phyloP scores from a whole-genome alignment of 768 basidiomycete species.

The Neoboletus brunneissimus region DNA sequence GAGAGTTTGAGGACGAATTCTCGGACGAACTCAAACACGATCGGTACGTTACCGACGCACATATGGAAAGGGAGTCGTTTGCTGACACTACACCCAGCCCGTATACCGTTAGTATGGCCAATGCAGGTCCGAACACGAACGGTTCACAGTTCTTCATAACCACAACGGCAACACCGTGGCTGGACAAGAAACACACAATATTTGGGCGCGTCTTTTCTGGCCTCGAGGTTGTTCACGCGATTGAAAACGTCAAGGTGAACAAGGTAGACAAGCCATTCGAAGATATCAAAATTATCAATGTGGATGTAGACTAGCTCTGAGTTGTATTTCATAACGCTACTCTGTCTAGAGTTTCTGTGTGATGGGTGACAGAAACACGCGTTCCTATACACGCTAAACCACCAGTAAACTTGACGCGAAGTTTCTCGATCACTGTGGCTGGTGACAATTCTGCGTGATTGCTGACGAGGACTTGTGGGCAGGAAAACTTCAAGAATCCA shows the following conservation, averaged over 20 bases:
- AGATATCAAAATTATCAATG: conserved; percentile 87
- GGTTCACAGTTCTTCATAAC: conserved; percentile 99
- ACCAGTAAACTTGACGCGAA: conserved; percentile 35
- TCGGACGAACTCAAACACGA: conserved; percentile 87
- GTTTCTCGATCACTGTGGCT: conserved; percentile 24
- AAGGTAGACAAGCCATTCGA: conserved; percentile 88
- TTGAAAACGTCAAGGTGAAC: conserved; percentile 87
- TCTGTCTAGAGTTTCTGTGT: conserved; percentile 41
- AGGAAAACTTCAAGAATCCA: conserved; percentile 56
- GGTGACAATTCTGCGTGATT: conserved; percentile 15
- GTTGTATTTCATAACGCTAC: conserved; percentile 41
- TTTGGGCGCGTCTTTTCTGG: conserved; percentile 89
- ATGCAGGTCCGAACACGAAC: conserved; percentile 86
- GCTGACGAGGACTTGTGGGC: conserved; percentile 36
- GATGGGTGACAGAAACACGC: conserved; percentile 30
- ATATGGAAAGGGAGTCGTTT: not conserved
- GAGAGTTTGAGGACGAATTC: conserved; percentile 93
- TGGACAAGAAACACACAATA: conserved; percentile 89
- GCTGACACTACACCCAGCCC: conserved; percentile 50
- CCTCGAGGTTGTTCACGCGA: conserved; percentile 84
- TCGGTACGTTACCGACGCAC: conserved; percentile 46
- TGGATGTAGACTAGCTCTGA: conserved; percentile 59
- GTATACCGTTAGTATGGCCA: conserved; percentile 95
- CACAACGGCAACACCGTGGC: conserved; percentile 89
- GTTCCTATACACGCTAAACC: conserved; percentile 29